Evolutionary conservation across 805 yeast genomes (phyloP).

Genomic region (Kodamaea fukazawae): DNA sequence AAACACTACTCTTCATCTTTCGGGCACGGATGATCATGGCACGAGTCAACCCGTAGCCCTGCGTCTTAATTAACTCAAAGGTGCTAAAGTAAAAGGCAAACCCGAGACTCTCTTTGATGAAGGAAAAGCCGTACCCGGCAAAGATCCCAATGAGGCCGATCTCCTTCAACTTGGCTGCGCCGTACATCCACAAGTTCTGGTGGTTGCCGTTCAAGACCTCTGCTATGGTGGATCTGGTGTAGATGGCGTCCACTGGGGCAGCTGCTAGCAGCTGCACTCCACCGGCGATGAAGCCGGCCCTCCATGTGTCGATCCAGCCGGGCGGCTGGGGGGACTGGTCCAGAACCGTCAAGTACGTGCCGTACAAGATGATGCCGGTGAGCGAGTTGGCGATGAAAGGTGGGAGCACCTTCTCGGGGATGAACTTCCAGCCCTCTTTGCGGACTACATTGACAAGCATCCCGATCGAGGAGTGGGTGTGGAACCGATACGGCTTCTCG

Average conservation of each 20-base stretch:
- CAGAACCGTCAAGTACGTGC: conserved; percentile 66
- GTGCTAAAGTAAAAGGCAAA: conserved; percentile 82
- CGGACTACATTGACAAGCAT: conserved; percentile 67
- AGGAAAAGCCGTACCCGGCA: conserved; percentile 81
- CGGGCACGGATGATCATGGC: conserved; percentile 43
- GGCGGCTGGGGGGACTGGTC: conserved; percentile 20
- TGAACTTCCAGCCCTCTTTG: conserved; percentile 80
- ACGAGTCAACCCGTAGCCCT: conserved; percentile 51
- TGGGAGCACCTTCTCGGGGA: conserved; percentile 83
- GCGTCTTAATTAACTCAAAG: conserved; percentile 75
- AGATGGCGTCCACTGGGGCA: conserved; percentile 90
- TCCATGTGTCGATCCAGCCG: conserved; percentile 55
- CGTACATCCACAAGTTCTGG: conserved; percentile 75
- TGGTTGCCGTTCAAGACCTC: conserved; percentile 68
- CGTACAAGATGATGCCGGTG: conserved; percentile 83
- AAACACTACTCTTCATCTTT: conserved; percentile 33
- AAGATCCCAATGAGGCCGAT: conserved; percentile 82
- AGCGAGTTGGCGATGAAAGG: conserved; percentile 86
- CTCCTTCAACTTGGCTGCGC: conserved; percentile 61
- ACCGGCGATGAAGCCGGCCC: conserved; percentile 86
- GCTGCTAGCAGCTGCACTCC: conserved; percentile 85
- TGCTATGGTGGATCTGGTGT: conserved; percentile 72
- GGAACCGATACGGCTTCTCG: conserved; percentile 49
- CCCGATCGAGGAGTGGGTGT: conserved; percentile 79
- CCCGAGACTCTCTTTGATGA: conserved; percentile 75